Conservation (phyloP, 2,329 filamentous ascomycete species). For the Rhynchosporium secalis region DNA sequence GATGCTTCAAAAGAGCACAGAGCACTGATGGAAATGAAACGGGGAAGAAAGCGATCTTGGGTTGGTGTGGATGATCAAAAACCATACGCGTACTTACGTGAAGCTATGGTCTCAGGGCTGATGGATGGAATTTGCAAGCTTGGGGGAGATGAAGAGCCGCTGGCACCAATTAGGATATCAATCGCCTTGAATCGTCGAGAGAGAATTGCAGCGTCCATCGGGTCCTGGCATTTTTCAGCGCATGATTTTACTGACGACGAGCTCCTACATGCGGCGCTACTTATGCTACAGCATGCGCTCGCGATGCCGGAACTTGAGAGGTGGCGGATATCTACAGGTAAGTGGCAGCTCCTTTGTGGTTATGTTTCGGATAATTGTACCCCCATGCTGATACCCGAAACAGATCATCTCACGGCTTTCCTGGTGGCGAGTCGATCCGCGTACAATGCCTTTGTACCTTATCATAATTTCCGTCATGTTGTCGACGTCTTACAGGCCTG, state of each 20-base stretch:
- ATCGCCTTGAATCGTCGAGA: conserved; percentile 65
- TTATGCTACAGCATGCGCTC: conserved; percentile 89
- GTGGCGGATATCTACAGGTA: conserved; percentile 79
- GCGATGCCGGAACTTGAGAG: conserved; percentile 75
- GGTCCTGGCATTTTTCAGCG: conserved; percentile 84
- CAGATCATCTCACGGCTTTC: conserved; percentile 81
- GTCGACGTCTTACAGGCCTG: conserved; percentile 93
- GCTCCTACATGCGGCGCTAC: conserved; percentile 76
- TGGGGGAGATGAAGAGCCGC: conserved; percentile 59
- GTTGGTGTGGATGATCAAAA: conserved; percentile 83
- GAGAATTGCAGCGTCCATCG: conserved; percentile 64
- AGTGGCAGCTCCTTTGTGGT: conserved; percentile 39
- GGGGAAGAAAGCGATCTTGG: conserved; percentile 85
- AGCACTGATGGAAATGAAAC: conserved; percentile 68
- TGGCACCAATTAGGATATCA: conserved; percentile 65
- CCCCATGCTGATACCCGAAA: conserved; percentile 44
- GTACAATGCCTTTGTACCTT: conserved; percentile 96
- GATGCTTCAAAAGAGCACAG: conserved; percentile 73
- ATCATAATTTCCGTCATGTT: conserved; percentile 98
- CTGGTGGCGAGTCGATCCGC: conserved; percentile 84
- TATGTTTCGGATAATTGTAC: conserved; percentile 34
- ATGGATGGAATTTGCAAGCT: conserved; percentile 86
- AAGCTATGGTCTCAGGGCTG: conserved; percentile 89
- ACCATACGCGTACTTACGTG: conserved; percentile 84
- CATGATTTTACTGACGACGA: conserved; percentile 91